phyloP scores from a whole-genome alignment of 139 green algal species.

The Closterium sp. region DNA sequence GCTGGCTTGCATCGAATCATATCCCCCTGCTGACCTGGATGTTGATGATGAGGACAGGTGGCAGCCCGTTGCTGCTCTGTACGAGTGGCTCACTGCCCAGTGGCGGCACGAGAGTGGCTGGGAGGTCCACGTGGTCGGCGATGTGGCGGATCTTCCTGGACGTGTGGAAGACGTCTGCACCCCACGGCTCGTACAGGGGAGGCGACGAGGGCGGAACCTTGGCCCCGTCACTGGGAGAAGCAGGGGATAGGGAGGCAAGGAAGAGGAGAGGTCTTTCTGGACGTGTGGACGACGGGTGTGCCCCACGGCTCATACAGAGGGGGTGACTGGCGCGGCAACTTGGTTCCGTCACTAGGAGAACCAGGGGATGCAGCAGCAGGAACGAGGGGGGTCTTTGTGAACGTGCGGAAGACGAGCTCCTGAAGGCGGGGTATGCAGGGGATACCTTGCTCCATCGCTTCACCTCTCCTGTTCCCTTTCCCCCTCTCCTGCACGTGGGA shows the following conservation, averaged over 20 bases:
- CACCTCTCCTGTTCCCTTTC: no score
- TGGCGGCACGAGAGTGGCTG: neutral
- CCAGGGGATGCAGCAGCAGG: no score
- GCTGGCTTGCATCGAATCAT: no score
- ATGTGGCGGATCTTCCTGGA: constrained; percentile 5
- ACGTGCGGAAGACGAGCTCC: neutral
- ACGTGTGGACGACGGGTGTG: neutral
- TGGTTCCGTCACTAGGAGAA: neutral
- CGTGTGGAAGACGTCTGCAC: neutral
- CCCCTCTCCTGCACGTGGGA: no score
- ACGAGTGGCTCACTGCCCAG: neutral
- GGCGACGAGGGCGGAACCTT: neutral
- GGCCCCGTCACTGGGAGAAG: neutral
- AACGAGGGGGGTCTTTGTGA: neutral
- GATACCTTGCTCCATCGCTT: no score
- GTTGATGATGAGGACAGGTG: neutral
- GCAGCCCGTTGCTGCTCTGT: neutral
- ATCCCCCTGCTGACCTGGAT: neutral
- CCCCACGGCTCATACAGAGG: neutral
- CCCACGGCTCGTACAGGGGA: neutral
- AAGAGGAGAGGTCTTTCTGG: neutral
- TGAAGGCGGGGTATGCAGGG: no score
- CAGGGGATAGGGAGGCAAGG: neutral
- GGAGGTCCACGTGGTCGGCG: constrained; percentile 5
- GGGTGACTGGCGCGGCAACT: no score